A percentile compares a stretch with the other conserved stretches of the same genome.
Conservation (phyloP, 2,329 filamentous ascomycete species). For the Colletotrichum tofieldiae region DNA sequence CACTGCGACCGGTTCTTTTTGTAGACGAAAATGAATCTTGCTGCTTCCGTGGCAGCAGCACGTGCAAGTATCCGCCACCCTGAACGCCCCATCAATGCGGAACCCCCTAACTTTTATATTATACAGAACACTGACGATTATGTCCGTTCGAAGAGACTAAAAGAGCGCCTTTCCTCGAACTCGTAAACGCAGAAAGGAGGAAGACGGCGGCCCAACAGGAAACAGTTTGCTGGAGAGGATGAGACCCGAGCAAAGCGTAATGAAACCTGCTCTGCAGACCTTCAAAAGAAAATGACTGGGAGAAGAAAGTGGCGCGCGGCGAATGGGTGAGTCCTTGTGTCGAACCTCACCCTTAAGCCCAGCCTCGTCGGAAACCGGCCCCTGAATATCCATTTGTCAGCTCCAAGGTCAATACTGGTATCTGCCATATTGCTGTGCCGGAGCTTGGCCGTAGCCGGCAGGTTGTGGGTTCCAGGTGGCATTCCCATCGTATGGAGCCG, state of each 20-base stretch:
- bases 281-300: background rate
- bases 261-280: background rate
- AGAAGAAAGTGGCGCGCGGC: background rate
- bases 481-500: conserved; percentile 37
- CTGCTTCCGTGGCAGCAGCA: background rate
- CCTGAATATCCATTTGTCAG: conserved; percentile 33
- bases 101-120: conserved; percentile 33
- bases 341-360: conserved; percentile 15
- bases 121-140: conserved; percentile 28
- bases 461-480: conserved; percentile 50
- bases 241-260: background rate
- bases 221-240: background rate
- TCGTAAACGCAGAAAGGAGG: background rate
- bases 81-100: conserved; percentile 37
- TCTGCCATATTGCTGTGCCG: conserved; percentile 55
- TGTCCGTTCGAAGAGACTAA: background rate
- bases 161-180: background rate
- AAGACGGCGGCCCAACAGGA: background rate
- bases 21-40: conserved; percentile 3
- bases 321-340: background rate
- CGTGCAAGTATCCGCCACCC: conserved; percentile 19
- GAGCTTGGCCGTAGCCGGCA: conserved; percentile 51
- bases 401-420: conserved; percentile 51
- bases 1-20: conserved; percentile 1
- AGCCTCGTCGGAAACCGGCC: conserved; percentile 36